Conservation (phyloP, 768 basidiomycete genomes). For the Boletus bicolor region DNA sequence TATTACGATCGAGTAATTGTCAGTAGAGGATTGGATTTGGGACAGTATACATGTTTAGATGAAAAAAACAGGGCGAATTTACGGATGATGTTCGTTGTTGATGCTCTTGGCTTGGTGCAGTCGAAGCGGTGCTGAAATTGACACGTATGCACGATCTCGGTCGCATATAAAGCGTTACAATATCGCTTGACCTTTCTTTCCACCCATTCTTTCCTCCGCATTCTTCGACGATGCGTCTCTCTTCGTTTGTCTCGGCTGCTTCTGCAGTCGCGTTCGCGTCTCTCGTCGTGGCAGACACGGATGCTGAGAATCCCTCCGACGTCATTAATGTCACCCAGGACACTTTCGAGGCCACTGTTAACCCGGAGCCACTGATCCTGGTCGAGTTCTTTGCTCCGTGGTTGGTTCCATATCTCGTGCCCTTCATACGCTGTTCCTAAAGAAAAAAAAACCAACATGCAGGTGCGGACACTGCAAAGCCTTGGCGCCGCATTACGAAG, state of each 20-base stretch:
- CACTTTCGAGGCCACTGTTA: constrained; percentile 66
- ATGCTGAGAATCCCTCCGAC: constrained; percentile 53
- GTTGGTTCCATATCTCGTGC: constrained; percentile 34
- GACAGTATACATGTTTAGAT: no score
- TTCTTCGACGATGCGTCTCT: constrained; percentile 60
- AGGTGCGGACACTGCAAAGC: constrained; percentile 98
- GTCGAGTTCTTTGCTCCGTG: constrained; percentile 96
- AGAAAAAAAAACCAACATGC: not conserved
- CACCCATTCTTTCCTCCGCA: constrained; percentile 16
- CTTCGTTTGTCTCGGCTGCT: constrained; percentile 44
- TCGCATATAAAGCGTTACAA: constrained; percentile 21
- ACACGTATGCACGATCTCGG: constrained; percentile 30
- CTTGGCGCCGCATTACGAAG: constrained; percentile 89
- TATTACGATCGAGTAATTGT: not conserved
- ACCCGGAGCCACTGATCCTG: constrained; percentile 68
- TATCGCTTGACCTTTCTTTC: not conserved
- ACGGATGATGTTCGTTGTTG: not conserved
- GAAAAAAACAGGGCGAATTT: not conserved
- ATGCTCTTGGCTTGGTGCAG: not conserved
- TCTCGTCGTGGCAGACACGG: constrained; percentile 46
- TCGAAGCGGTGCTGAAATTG: constrained; percentile 2
- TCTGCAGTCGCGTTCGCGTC: constrained; percentile 55
- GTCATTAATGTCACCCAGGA: constrained; percentile 72
- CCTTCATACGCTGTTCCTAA: not conserved
- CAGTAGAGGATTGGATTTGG: no score